Evolutionary conservation across 1,284 basidiomycete genomes (phyloP), one percentile per base, ranked within the genome.

Genomic region (Cryptococcus deneoformans): DNA sequence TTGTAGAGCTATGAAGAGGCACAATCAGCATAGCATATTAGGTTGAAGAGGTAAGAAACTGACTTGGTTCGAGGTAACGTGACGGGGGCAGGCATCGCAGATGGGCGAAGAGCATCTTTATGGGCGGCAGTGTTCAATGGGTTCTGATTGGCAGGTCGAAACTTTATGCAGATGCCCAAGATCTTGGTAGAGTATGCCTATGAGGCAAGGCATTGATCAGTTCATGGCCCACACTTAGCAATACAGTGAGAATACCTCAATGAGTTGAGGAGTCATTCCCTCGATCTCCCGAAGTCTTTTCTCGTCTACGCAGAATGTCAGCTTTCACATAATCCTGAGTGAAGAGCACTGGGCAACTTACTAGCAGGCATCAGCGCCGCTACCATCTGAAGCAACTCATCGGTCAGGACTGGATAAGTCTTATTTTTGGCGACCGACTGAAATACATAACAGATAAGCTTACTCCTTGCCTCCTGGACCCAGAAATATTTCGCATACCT

Each of bases 321-420:
- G 46, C 29, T 34, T 12, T 29, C 6, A 36, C 24, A 20, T 52
- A 24, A 14, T 20, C 20, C 20, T 20, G 20, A 20, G 20, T 20
- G 20, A 20, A 14, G 34, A 40, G 11, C 16, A 9, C 12, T 29
- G 16, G 39, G 12, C 5, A 9, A 57, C 73, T 64, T 57, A 75
- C 73, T 73, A 0, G 59, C 45, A 3, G 77, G 77, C 64, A 71
- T 68, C 10, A 68, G 67, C 2, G 63, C 59, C 3, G 77, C 75
- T 11, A 78, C 65, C 58, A 72, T 62, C 51, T 76, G 61, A 35
- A 77, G 47, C 6, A 59, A 59, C 34, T 66, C 64, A n/a, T 75
- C 71, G 36, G 63, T 56, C 16, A 73, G 20, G 8, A 59, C 46
- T 0, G 66, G 60, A 4, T 60, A 60, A 8, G 57, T 45, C 42